These are phyloP conservation scores for Arthroderma uncinatum DNA, from an alignment of 2,329 filamentous ascomycete species.

Conservation along the genomic window DNA sequence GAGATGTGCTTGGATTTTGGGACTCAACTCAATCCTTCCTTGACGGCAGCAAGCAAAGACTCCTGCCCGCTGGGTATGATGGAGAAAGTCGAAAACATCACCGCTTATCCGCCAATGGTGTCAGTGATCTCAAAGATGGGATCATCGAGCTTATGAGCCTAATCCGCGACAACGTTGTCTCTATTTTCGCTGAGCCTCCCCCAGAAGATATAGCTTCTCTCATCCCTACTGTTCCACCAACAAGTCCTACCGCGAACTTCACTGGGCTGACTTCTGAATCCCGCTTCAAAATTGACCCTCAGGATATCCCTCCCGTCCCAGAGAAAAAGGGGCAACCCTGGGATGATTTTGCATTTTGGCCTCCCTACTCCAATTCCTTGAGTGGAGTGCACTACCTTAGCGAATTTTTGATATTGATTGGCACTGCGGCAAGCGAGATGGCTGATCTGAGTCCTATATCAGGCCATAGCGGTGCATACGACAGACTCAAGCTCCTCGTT, in stretches of 20 bases:
- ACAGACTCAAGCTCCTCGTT: conserved; percentile 65
- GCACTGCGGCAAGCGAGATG: conserved; percentile 79
- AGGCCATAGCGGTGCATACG: conserved; percentile 46
- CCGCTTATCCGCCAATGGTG: conserved; percentile 59
- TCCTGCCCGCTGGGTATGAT: conserved; percentile 68
- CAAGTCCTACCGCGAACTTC: conserved; percentile 55
- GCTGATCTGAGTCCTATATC: conserved; percentile 60
- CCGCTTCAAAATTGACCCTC: conserved; percentile 68
- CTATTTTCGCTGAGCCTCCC: conserved; percentile 78
- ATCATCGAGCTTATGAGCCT: conserved; percentile 71
- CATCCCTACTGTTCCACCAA: conserved; percentile 65
- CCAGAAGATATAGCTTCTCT: conserved; percentile 60
- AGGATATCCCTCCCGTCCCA: conserved; percentile 63
- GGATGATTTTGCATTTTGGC: conserved; percentile 96
- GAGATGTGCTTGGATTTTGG: conserved; percentile 89
- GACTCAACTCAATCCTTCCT: conserved; percentile 84
- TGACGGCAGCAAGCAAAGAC: conserved; percentile 68
- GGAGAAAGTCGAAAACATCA: conserved; percentile 74
- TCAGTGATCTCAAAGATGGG: conserved; percentile 62
- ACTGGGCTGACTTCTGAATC: conserved; percentile 51
- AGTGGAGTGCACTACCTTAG: conserved; percentile 86
- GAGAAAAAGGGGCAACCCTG: conserved; percentile 72
- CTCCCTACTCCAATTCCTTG: conserved; percentile 79
- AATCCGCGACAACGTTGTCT: conserved; percentile 65
- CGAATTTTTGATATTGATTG: conserved; percentile 68